Evolutionary conservation across 1,139 yeast species (phyloP), one percentile per base, ranked within the genome.

Genomic region (Magnusiomyces ingens): DNA sequence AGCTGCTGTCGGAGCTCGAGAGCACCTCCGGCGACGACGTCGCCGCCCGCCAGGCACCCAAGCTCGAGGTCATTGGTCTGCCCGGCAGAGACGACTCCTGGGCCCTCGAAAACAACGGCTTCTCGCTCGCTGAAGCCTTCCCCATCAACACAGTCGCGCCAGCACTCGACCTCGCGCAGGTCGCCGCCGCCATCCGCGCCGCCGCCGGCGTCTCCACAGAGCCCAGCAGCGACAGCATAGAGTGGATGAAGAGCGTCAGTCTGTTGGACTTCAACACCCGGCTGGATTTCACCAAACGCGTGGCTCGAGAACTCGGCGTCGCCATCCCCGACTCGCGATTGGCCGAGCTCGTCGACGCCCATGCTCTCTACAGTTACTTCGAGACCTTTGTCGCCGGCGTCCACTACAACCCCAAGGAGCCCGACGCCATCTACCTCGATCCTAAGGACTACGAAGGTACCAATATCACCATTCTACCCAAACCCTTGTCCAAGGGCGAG

Each of bases 371-470:
- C 56, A 59, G 67, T 0, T 80, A 78, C 58, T 74, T 82, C 54
- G 61, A 67, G 35, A 60, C 67, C 10, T 69, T 76, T 48, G 74
- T 85, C 10, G 71, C 77, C 37, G 78, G 79, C 38, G 70, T 73
- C 13, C 69, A 67, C 51, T 79, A 75, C 70, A 77, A 78, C 61
- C 95, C 85, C 67, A 77, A 84, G 64, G 80, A 81, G 66, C 94
- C 96, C 26, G 80, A 85, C 59, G 93, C 89, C 45, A 79, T 89
- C 52, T 80, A 85, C 68, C 72, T 88, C 60, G 76, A 80, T 57
- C 68, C 71, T 19, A 65, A 70, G 36, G 73, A 73, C 17, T 79
- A 74, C 57, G 70, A 69, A 22, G 78, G 82, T 46, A 71, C 78
- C 38, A 82, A 81, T 63, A 71, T 82, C 52, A 67, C 70, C 21